These are phyloP conservation scores for Abrus precatorius DNA, from an alignment of 306 rosid genomes.

Conservation along the genomic window DNA sequence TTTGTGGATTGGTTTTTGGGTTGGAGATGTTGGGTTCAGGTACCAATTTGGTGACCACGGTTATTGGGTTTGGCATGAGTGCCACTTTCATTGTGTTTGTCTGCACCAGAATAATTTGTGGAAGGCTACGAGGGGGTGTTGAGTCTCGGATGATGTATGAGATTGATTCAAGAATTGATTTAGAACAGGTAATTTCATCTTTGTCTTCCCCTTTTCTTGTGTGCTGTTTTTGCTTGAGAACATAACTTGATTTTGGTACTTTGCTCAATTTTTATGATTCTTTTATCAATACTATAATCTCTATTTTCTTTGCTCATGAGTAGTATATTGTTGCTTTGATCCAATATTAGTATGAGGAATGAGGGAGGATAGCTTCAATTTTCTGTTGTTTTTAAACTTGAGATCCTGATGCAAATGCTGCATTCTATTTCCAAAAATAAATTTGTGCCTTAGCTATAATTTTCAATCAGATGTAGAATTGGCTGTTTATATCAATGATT, in stretches of 20 bases:
- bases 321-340: conserved; percentile 26
- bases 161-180: conserved; percentile 80
- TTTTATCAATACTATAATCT: conserved; percentile 1
- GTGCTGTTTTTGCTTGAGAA: conserved; percentile 22
- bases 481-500: conserved; percentile 2
- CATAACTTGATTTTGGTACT: conserved; percentile 18
- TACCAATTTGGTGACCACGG: conserved; percentile 84
- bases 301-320: conserved; percentile 7
- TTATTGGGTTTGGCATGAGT: conserved; percentile 95
- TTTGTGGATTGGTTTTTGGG: conserved; percentile 42
- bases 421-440: conserved; percentile 38
- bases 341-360: conserved; percentile 21
- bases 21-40: conserved; percentile 71
- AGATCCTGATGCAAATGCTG: conserved; percentile 50
- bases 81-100: conserved; percentile 95
- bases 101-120: conserved; percentile 93
- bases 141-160: conserved; percentile 74
- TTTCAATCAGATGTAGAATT: conserved; percentile 33
- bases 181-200: conserved; percentile 72
- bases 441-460: background rate
- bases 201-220: background rate
- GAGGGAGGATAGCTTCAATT: conserved; percentile 30
- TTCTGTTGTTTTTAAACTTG: conserved; percentile 22
- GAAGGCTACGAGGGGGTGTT: conserved; percentile 70
- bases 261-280: conserved; percentile 1